Evolutionary conservation across 345 rosid species (phyloP).

Genomic region (Euphorbia lathyris): DNA sequence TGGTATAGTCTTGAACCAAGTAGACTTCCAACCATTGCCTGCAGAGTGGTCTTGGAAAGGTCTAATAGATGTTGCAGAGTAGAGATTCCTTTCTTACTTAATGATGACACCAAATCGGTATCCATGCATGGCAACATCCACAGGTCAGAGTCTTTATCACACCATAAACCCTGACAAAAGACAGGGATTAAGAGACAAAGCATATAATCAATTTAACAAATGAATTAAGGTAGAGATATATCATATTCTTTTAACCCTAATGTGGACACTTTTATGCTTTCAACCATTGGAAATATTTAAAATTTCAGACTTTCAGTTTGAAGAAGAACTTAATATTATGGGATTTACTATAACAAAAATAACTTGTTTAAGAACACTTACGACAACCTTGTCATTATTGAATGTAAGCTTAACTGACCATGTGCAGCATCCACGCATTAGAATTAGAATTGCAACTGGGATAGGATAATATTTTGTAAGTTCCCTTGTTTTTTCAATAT

Average conservation of each 20-base stretch:
- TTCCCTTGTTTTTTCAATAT: too few species aligned
- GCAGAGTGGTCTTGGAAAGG: slow-evolving; percentile 55
- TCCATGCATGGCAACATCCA: slow-evolving; percentile 96
- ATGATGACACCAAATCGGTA: slow-evolving; percentile 46
- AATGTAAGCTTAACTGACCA: too few species aligned
- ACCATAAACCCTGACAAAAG: slow-evolving; percentile 76
- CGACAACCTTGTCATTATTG: too few species aligned
- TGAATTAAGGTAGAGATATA: not conserved
- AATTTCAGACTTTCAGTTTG: too few species aligned
- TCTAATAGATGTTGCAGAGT: slow-evolving; percentile 68
- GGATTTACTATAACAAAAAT: too few species aligned
- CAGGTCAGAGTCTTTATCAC: slow-evolving; percentile 62
- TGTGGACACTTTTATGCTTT: too few species aligned
- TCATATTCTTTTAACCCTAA: not conserved
- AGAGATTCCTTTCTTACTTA: slow-evolving; percentile 52
- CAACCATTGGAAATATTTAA: too few species aligned
- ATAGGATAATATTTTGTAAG: too few species aligned
- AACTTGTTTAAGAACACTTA: too few species aligned
- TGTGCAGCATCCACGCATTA: too few species aligned
- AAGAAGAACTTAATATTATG: too few species aligned
- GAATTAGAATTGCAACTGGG: too few species aligned
- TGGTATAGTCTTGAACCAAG: slow-evolving; percentile 53
- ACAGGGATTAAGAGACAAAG: not conserved
- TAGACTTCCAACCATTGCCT: slow-evolving; percentile 53
- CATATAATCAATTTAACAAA: not conserved